phyloP scores from a whole-genome alignment of 2,329 filamentous ascomycete genomes.

The Arthrinium puccinioides region DNA sequence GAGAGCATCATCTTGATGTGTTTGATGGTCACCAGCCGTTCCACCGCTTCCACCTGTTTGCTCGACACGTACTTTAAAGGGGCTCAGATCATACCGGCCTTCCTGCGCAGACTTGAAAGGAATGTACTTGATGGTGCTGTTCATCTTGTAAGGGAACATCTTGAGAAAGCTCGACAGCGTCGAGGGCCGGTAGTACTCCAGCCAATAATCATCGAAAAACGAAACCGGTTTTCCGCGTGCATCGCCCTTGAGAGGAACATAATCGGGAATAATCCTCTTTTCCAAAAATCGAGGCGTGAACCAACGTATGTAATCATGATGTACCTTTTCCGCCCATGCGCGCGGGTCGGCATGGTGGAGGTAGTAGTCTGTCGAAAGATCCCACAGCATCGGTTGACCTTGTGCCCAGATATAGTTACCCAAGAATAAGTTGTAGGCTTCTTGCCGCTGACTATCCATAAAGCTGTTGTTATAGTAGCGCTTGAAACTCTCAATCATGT shows the following conservation, averaged over 20 bases:
- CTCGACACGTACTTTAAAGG: slow-evolving; percentile 72
- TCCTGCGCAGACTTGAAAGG: slow-evolving; percentile 66
- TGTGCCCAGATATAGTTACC: slow-evolving; percentile 89
- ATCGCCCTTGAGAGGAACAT: slow-evolving; percentile 26
- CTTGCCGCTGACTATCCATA: slow-evolving; percentile 92
- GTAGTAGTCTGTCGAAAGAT: slow-evolving; percentile 90
- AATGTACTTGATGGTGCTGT: slow-evolving; percentile 78
- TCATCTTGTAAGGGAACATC: slow-evolving; percentile 88
- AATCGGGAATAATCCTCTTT: slow-evolving; percentile 49
- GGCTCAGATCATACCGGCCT: slow-evolving; percentile 75
- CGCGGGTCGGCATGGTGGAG: slow-evolving; percentile 84
- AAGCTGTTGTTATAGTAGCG: slow-evolving; percentile 99
- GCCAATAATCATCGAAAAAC: slow-evolving; percentile 89
- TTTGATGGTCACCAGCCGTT: slow-evolving; percentile 38
- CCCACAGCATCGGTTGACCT: slow-evolving; percentile 94
- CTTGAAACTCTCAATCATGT: slow-evolving; percentile 99
- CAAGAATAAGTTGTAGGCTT: slow-evolving; percentile 94
- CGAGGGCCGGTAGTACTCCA: slow-evolving; percentile 89
- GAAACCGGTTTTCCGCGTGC: slow-evolving; percentile 38
- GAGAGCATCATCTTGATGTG: slow-evolving; percentile 18
- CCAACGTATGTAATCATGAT: slow-evolving; percentile 80
- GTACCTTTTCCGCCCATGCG: slow-evolving; percentile 55
- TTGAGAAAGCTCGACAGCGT: slow-evolving; percentile 86
- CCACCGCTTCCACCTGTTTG: not conserved
- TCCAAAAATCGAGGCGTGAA: slow-evolving; percentile 69